Evolutionary conservation across 345 rosid species (phyloP).

Genomic region (Salix dunnii): DNA sequence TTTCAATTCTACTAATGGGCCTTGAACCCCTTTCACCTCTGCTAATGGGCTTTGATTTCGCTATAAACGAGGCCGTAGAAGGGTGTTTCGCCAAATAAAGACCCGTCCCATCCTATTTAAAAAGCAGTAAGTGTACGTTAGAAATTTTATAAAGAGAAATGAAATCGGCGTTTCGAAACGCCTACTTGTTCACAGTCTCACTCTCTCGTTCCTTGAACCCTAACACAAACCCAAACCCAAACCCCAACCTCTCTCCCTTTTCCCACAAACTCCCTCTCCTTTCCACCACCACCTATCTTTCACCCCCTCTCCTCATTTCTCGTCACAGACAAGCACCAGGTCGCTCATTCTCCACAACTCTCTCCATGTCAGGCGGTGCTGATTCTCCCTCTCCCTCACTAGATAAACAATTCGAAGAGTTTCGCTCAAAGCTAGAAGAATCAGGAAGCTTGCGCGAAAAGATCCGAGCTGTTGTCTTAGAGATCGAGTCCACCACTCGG

Average conservation of each 20-base stretch:
- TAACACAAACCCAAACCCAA: neutral
- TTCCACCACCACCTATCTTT: neutral
- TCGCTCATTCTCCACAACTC: constrained; percentile 8
- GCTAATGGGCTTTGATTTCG: too few relatives aligned
- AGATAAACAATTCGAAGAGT: constrained; percentile 74
- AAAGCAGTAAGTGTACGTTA: too few relatives aligned
- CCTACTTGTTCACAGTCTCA: neutral
- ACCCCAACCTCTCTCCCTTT: neutral
- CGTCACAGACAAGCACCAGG: neutral
- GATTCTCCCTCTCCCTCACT: constrained; percentile 35
- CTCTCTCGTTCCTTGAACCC: constrained; percentile 9
- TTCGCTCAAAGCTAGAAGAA: constrained; percentile 69
- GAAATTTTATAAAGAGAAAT: neutral
- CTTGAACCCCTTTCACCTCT: too few relatives aligned
- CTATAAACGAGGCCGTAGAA: too few relatives aligned
- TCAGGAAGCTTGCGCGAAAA: constrained; percentile 68
- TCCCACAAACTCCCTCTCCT: neutral
- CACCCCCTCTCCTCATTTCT: neutral
- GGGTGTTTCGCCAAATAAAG: too few relatives aligned
- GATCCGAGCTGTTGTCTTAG: constrained; percentile 63
- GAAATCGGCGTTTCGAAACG: constrained; percentile 20
- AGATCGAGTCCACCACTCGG: constrained; percentile 72
- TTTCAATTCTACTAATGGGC: too few relatives aligned
- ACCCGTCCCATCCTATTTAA: too few relatives aligned
- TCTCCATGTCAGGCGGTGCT: constrained; percentile 52